Conservation (phyloP, 83 land plant genomes). For the Diphasiastrum complanatum region DNA sequence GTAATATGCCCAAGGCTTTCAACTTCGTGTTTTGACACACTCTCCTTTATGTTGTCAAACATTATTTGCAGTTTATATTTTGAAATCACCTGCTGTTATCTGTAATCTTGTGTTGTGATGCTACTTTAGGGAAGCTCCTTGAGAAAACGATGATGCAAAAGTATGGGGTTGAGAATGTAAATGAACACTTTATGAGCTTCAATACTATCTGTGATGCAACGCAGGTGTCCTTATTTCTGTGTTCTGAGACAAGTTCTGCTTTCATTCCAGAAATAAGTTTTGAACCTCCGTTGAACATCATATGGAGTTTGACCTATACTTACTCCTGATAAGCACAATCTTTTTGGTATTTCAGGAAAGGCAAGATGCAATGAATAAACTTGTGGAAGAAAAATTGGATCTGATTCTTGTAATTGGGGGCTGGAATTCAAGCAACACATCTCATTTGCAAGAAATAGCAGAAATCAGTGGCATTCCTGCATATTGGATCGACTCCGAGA, state of each 20-base stretch:
- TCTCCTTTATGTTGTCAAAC: no score
- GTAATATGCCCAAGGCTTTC: conserved; percentile 33
- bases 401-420: conserved; percentile 90
- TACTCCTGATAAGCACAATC: no score
- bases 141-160: conserved; percentile 88
- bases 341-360: conserved; percentile 56
- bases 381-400: conserved; percentile 73
- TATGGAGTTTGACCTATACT: no score
- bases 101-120: not conserved
- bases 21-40: no score
- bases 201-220: conserved; percentile 99
- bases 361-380: conserved; percentile 94
- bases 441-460: conserved; percentile 93
- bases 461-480: conserved; percentile 81
- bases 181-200: conserved; percentile 82
- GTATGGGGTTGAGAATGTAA: conserved; percentile 75
- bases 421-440: conserved; percentile 96
- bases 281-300: not conserved
- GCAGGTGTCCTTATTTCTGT: conserved; percentile 43
- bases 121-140: conserved; percentile 63
- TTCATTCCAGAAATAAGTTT: not conserved
- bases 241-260: not conserved
- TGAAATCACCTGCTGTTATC: no score
- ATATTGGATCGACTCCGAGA: conserved; percentile 84
- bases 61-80: no score